Conservation (phyloP, 768 basidiomycete species). For the Hygrocybe coccinea region DNA sequence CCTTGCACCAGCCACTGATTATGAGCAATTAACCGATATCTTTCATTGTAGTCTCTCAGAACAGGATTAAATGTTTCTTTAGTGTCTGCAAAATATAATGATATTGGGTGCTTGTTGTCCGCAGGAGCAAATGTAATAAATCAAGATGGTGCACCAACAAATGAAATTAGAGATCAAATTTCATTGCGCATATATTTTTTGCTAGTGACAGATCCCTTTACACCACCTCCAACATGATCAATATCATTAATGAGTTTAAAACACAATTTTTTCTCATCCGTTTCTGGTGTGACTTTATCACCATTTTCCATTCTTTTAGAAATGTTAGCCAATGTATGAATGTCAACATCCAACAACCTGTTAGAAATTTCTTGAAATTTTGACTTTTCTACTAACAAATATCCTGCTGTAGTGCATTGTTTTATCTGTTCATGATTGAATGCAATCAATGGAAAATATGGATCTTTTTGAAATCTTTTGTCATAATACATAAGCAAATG, state of each 20-base stretch:
- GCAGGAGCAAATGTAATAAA: too few species aligned
- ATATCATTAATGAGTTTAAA: constrained; percentile 31
- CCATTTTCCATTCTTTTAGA: not conserved
- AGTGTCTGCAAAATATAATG: too few species aligned
- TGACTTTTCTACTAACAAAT: constrained; percentile 20
- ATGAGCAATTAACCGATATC: too few species aligned
- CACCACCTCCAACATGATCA: constrained; percentile 31
- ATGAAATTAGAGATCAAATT: too few species aligned
- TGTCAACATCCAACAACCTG: constrained; percentile 19
- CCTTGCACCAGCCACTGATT: too few species aligned
- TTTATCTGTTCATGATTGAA: constrained; percentile 31
- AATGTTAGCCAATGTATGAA: constrained; percentile 10
- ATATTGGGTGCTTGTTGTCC: too few species aligned
- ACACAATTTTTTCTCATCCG: constrained; percentile 31
- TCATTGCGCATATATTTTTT: constrained; percentile 25
- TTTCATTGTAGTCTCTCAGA: too few species aligned
- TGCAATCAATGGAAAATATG: constrained; percentile 22
- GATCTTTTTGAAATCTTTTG: constrained; percentile 26
- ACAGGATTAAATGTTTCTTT: too few species aligned
- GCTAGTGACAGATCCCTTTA: constrained; percentile 15
- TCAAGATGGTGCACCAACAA: too few species aligned
- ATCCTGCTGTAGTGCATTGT: constrained; percentile 22
- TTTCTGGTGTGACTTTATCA: constrained; percentile 5
- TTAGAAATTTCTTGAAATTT: constrained; percentile 24
- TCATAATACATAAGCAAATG: constrained; percentile 25